Evolutionary conservation across 202 grass and related monocot genomes (phyloP), one percentile per base, ranked within the genome.

Genomic region (Setaria viridis): DNA sequence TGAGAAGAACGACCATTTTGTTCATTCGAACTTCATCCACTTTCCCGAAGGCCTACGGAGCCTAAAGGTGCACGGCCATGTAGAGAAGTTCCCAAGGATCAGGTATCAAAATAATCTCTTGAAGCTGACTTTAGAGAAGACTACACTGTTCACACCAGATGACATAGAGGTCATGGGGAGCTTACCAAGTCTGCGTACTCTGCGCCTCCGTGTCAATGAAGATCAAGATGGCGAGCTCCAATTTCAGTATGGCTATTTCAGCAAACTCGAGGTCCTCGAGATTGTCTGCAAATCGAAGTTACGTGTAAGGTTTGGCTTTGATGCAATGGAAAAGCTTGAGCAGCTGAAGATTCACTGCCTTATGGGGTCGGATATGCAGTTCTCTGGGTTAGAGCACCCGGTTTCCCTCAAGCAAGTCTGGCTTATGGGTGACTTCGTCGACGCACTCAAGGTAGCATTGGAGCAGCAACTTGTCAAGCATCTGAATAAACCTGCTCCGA

Each of bases 401-500:
- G 0, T 1, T 11, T 13, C 3, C 19, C 63, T 80, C 14, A 54
- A 80, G 63, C 0, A 55, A 55, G 63, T 80, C 32, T 25, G 30
- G 10, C 5, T 68, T 39, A 2, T 25, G 20, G 63, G 63, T 41
- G 15, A 2, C 62, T 37, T 2, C 53, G 62, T 37, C 45, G 29
- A 51, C 1, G 0, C 6, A 79, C 45, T 79, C 62, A 53, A 37
- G 45, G 13, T 35, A 79, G 29, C 43, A 29, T 2, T 79, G 43
- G 3, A 34, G 76, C 16, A 48, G 42, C 77, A 79, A 51, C 60
- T 89, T 71, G 19, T 13, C 64, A 1, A 32, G n/a, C 62, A 90
- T 67, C 78, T 79, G 20, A 41, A 62, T 7, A 63, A 65, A 46
- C 67, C 78, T 82, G 29, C 43, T 82, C 12, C 67, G 47, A 43